Evolutionary conservation across 2,329 filamentous ascomycete genomes (phyloP).

Genomic region (Botrytis medusae): DNA sequence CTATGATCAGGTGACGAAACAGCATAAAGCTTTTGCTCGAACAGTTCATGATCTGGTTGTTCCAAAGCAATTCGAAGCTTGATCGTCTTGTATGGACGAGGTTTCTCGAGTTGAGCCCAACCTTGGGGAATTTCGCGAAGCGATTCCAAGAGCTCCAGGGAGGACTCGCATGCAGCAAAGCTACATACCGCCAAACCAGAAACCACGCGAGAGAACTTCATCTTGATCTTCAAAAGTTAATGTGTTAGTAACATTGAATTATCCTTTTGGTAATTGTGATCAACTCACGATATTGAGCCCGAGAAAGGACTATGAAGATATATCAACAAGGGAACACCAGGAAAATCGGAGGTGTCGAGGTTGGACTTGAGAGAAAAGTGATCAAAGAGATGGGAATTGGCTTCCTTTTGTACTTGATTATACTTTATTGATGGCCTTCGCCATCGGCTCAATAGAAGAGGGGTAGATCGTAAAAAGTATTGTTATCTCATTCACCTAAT

Average conservation of each 20-base stretch:
- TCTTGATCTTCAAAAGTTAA: constrained; percentile 3
- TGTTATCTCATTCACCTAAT: constrained; percentile 14
- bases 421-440: not conserved
- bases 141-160: constrained; percentile 31
- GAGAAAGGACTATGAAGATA: not conserved
- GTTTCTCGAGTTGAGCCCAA: constrained; percentile 30
- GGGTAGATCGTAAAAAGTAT: not conserved
- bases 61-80: constrained; percentile 39
- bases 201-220: constrained; percentile 18
- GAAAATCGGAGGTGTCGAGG: not conserved
- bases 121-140: constrained; percentile 30
- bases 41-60: constrained; percentile 47
- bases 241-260: not conserved
- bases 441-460: not conserved
- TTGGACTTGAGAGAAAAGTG: not conserved
- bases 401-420: not conserved
- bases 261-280: not conserved
- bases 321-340: not conserved
- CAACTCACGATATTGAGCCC: constrained; percentile 8
- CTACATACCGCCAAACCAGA: constrained; percentile 16
- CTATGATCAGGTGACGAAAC: constrained; percentile 48
- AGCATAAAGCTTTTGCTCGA: constrained; percentile 45
- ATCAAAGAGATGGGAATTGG: not conserved
- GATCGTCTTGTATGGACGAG: constrained; percentile 26
- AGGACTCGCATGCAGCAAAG: constrained; percentile 17